Conservation (phyloP, 2,329 filamentous ascomycete species). For the Karstenula rhodostoma region DNA sequence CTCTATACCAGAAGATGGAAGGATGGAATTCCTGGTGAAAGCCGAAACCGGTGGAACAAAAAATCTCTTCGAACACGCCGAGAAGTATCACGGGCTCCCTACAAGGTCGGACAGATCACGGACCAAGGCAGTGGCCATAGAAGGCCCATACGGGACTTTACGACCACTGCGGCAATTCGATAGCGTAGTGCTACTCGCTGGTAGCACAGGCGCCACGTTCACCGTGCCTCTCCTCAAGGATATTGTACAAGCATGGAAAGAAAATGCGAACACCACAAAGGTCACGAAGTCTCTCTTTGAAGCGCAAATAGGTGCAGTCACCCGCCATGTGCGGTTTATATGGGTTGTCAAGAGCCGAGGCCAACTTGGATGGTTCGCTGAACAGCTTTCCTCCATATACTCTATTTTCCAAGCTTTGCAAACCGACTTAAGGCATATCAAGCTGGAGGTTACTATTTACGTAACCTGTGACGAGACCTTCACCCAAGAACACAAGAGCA, state of each 20-base stretch:
- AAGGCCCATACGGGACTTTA: constrained; percentile 63
- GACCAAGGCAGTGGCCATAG: constrained; percentile 56
- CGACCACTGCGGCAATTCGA: constrained; percentile 67
- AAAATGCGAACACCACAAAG: constrained; percentile 29
- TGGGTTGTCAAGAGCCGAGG: constrained; percentile 67
- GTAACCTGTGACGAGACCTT: constrained; percentile 62
- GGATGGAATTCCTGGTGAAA: constrained; percentile 65
- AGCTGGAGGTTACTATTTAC: constrained; percentile 62
- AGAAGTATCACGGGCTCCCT: constrained; percentile 46
- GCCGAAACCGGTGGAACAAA: constrained; percentile 62
- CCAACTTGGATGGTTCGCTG: constrained; percentile 62
- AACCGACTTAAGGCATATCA: constrained; percentile 47
- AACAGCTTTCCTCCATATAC: constrained; percentile 57
- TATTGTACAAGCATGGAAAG: constrained; percentile 59
- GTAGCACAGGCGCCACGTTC: constrained; percentile 68
- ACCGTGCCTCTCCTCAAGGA: constrained; percentile 65
- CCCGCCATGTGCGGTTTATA: constrained; percentile 61
- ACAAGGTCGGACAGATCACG: constrained; percentile 19
- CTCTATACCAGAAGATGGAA: constrained; percentile 63
- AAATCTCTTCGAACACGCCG: constrained; percentile 60
- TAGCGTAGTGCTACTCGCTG: constrained; percentile 66
- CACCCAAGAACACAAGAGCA: constrained; percentile 50
- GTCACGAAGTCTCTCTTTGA: constrained; percentile 26
- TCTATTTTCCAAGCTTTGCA: constrained; percentile 54
- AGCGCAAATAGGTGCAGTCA: constrained; percentile 47